Evolutionary conservation across 371 early-diverging fungal genomes (phyloP).

Genomic region (Circinella umbellata): DNA sequence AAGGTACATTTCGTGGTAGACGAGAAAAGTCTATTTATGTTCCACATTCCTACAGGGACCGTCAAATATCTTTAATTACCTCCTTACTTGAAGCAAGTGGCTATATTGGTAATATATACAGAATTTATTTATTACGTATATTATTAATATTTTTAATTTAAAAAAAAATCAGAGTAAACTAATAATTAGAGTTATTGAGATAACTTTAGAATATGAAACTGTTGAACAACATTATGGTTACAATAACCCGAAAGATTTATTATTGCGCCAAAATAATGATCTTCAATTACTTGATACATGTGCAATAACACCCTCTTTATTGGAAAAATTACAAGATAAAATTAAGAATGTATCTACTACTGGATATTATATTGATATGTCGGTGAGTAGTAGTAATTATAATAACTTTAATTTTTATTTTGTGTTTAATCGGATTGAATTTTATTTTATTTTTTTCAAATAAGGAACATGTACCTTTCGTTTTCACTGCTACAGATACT

Average conservation of each 20-base stretch:
- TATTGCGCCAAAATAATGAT: slow-evolving; percentile 20
- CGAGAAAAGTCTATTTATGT: slow-evolving; percentile 29
- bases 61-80: slow-evolving; percentile 23
- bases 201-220: slow-evolving; percentile 28
- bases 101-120: slow-evolving; percentile 31
- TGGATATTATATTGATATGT: slow-evolving; percentile 21
- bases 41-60: slow-evolving; percentile 32
- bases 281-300: slow-evolving; percentile 30
- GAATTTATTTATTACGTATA: too few relatives aligned
- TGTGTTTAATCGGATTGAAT: too few relatives aligned
- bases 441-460: not conserved
- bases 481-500: slow-evolving; percentile 20
- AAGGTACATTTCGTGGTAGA: slow-evolving; percentile 28
- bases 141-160: not conserved
- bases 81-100: slow-evolving; percentile 28
- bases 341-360: slow-evolving; percentile 8
- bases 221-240: slow-evolving; percentile 28
- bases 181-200: not conserved
- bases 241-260: slow-evolving; percentile 23
- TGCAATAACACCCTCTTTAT: slow-evolving; percentile 22
- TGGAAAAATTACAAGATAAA: slow-evolving; percentile 11
- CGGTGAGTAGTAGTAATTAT: slow-evolving; percentile 12
- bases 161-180: not conserved
- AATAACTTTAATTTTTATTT: too few relatives aligned
- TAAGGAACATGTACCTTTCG: slow-evolving; percentile 25